Conservation (phyloP, 1,284 basidiomycete genomes). For the Ganoderma leucocontextum region DNA sequence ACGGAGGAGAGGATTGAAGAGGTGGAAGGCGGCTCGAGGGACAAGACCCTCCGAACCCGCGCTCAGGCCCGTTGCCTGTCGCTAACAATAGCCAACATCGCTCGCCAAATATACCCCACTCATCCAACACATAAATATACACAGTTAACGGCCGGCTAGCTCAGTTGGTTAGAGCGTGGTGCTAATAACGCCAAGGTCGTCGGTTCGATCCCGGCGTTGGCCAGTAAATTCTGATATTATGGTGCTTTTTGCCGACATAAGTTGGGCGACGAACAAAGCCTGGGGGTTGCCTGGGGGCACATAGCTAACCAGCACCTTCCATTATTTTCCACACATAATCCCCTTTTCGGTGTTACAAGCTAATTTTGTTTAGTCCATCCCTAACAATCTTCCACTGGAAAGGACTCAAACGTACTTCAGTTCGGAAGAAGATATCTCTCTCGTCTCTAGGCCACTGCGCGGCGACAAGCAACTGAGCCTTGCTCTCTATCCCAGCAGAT, state of each 20-base stretch:
- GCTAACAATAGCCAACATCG: conserved; percentile 27
- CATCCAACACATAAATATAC: background rate
- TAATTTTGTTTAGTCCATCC: background rate
- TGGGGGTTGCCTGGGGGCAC: too few relatives aligned
- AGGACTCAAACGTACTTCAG: conserved; percentile 8
- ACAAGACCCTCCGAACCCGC: conserved; percentile 9
- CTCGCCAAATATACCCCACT: background rate
- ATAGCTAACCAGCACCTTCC: too few relatives aligned
- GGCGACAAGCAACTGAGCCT: conserved; percentile 10
- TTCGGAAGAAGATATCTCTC: conserved; percentile 15
- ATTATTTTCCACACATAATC: too few relatives aligned
- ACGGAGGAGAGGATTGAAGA: conserved; percentile 14
- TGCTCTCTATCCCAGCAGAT: conserved; percentile 16
- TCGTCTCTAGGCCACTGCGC: conserved; percentile 15
- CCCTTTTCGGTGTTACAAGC: background rate
- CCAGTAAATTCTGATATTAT: too few relatives aligned
- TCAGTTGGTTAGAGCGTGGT: conserved; percentile 34
- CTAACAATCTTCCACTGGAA: conserved; percentile 14
- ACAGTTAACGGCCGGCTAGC: conserved; percentile 27
- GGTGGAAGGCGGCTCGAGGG: conserved; percentile 15
- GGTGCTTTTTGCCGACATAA: background rate
- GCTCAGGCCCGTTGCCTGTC: background rate
- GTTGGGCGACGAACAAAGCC: too few relatives aligned
- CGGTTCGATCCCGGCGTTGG: conserved; percentile 33
- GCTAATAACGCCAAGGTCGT: conserved; percentile 31